Base-by-base conservation (phyloP, 208 protist genomes). In the Naegleria lovaniensis region DNA sequence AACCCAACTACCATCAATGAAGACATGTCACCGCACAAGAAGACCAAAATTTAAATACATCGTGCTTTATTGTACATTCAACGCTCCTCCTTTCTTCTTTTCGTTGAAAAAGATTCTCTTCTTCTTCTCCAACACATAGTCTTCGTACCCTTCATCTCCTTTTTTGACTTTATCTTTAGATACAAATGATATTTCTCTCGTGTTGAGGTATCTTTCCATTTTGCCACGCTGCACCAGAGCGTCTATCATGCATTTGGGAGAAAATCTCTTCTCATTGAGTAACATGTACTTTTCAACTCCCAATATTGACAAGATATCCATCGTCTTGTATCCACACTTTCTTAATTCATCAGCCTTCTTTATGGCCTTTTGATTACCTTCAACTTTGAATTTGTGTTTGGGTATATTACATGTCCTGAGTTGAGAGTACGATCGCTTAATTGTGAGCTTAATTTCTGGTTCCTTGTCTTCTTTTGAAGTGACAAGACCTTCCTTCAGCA, bases 191-290 rank as follows among this genome's bases (percentile, higher is more conserved):
- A 79, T 79, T 33, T 79, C 67, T 36, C 29, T 79, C 36, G 67
- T 29, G 67, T 79, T 25, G 25, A 79, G 7, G 9, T 79, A 36
- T 36, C 29, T 29, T 36, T 25, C 0, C 29, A 79, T 36, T 2
- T 36, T 25, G 13, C 25, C 25, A 36, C 6, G 6, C 9, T 36
- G 19, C 25, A 79, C 67, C 0, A 36, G 7, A 29, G 67, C 67
- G n/a, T 79, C 67, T 79, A 79, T 79, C 67, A 79, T 79, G 29
- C 67, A 79, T 79, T 79, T 79, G 29, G 67, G 67, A 79, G 29
- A 36, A 36, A 79, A 79, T 29, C 67, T 79, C 29, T 79, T 79
- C 36, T 79, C 67, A 36, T 79, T 19, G 7, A 79, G 9, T 4
- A 79, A 9, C 67, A 79, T 79, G 67, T 36, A 79, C 67, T 36